These are phyloP conservation scores for Kuraishia ogatae DNA, from an alignment of 805 yeast species.

Conservation along the genomic window DNA sequence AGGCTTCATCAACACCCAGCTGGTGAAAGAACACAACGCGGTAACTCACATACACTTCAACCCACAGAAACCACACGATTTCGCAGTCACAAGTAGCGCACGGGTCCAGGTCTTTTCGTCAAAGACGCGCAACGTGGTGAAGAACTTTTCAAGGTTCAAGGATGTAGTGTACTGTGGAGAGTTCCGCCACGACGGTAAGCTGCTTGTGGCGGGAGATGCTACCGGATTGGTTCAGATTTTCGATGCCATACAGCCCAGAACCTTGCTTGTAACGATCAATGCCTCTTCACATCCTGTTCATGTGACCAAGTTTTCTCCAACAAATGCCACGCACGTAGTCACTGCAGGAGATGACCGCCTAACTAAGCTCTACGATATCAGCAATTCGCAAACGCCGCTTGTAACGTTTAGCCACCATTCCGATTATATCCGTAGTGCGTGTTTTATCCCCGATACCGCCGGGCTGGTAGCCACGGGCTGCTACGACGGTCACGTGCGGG, in stretches of 20 bases:
- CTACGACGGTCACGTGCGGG: slow-evolving; percentile 79
- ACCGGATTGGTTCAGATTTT: slow-evolving; percentile 87
- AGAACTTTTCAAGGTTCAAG: slow-evolving; percentile 80
- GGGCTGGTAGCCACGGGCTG: slow-evolving; percentile 87
- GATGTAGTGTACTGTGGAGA: slow-evolving; percentile 91
- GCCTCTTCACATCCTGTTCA: slow-evolving; percentile 88
- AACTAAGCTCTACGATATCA: slow-evolving; percentile 82
- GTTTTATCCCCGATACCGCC: slow-evolving; percentile 57
- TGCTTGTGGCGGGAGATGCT: slow-evolving; percentile 91
- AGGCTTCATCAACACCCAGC: slow-evolving; percentile 72
- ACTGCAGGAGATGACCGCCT: slow-evolving; percentile 90
- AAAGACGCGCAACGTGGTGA: slow-evolving; percentile 85
- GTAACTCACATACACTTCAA: slow-evolving; percentile 83
- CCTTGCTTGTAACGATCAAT: slow-evolving; percentile 66
- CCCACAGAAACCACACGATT: slow-evolving; percentile 79
- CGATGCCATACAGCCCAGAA: slow-evolving; percentile 74
- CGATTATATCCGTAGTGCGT: slow-evolving; percentile 82
- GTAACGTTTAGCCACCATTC: slow-evolving; percentile 64
- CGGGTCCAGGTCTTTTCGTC: slow-evolving; percentile 89
- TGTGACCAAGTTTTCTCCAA: slow-evolving; percentile 86
- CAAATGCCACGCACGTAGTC: slow-evolving; percentile 60
- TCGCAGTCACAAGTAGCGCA: slow-evolving; percentile 88
- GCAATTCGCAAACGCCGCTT: slow-evolving; percentile 66
- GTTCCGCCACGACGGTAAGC: slow-evolving; percentile 83
- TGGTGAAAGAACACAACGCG: slow-evolving; percentile 90